Evolutionary conservation across 1,284 basidiomycete genomes (phyloP).

Genomic region (Anthracocystis walkeri): DNA sequence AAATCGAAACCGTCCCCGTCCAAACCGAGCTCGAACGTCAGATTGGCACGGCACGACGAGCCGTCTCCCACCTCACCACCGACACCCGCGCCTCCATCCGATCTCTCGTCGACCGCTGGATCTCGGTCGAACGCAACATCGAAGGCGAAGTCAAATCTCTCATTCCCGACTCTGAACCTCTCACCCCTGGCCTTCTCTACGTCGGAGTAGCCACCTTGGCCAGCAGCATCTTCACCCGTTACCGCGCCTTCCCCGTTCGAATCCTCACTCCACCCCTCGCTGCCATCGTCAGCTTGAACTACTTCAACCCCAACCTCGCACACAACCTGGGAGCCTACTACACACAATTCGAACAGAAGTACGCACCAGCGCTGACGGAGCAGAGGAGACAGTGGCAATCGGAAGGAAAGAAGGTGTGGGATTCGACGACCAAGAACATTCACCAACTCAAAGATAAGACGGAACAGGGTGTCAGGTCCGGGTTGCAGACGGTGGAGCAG

Average conservation of each 20-base stretch:
- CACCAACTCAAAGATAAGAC: slow-evolving; percentile 41
- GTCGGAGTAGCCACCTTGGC: slow-evolving; percentile 87
- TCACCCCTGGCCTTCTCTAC: slow-evolving; percentile 79
- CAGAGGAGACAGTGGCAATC: slow-evolving; percentile 33
- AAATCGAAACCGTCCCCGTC: slow-evolving; percentile 49
- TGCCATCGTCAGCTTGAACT: slow-evolving; percentile 58
- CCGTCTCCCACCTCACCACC: slow-evolving; percentile 42
- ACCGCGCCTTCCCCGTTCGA: slow-evolving; percentile 72
- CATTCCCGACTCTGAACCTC: slow-evolving; percentile 80
- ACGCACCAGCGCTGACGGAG: slow-evolving; percentile 48
- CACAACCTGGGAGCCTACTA: slow-evolving; percentile 61
- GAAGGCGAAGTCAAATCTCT: slow-evolving; percentile 80
- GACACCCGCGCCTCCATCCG: slow-evolving; percentile 37
- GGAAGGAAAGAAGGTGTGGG: slow-evolving; percentile 8
- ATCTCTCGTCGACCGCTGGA: slow-evolving; percentile 53
- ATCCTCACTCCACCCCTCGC: slow-evolving; percentile 64
- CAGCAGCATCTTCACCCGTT: slow-evolving; percentile 84
- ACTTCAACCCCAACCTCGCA: slow-evolving; percentile 67
- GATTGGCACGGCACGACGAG: slow-evolving; percentile 49
- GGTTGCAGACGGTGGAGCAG: slow-evolving; percentile 57
- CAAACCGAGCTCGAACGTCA: slow-evolving; percentile 64
- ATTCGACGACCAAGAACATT: slow-evolving; percentile 34
- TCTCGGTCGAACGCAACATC: slow-evolving; percentile 60
- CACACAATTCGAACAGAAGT: slow-evolving; percentile 46
- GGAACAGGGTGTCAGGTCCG: slow-evolving; percentile 30